Evolutionary conservation across 345 rosid species (phyloP), one percentile per base, ranked within the genome.

Genomic region (Heritiera fomes): DNA sequence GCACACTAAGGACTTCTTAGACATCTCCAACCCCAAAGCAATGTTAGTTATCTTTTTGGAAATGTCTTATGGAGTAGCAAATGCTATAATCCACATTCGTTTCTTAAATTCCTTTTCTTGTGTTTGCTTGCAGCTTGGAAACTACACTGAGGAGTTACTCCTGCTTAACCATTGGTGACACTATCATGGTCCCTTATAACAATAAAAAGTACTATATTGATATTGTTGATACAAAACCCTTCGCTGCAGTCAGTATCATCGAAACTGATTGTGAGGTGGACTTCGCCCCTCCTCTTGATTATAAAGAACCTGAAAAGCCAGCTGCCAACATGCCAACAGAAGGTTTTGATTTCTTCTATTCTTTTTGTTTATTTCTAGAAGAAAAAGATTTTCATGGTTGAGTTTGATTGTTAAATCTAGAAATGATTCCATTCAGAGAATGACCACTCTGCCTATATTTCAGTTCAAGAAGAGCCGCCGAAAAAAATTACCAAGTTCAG

Each of bases 211-310:
- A 87, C 56, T 90, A 82, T 71, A 90, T 91, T 69, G 70, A 91
- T 81, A 87, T 91, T 67, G 86, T 91, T 9, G 95, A 88, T 69
- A 78, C 92, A n/a, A 90, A 88, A 73, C 93, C 95, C 62, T 84
- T 87, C 61, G 7, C 82, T 49, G 95, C 93, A 45, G 82, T 91
- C 32, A 91, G 92, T 82, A 88, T 88, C 52, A 90, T 90, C 34
- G 95, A 91, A 77, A 90, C 95, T 4, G 95, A 90, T 69, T 90
- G 90, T 60, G 95, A 91, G 79, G 95, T 91, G 32, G 95, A 87
- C 82, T 91, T 90, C 49, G 91, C 91, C 62, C 88, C 88, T 43
- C 93, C 95, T 81, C 90, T 91, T 49, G 93, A 88, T 79, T 88
- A 86, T 71, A 86, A 83, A 83, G 95, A 88, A 80, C 85, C 85